Base-by-base conservation (phyloP, 2,329 filamentous ascomycete species). In the Thelonectria rubi region DNA sequence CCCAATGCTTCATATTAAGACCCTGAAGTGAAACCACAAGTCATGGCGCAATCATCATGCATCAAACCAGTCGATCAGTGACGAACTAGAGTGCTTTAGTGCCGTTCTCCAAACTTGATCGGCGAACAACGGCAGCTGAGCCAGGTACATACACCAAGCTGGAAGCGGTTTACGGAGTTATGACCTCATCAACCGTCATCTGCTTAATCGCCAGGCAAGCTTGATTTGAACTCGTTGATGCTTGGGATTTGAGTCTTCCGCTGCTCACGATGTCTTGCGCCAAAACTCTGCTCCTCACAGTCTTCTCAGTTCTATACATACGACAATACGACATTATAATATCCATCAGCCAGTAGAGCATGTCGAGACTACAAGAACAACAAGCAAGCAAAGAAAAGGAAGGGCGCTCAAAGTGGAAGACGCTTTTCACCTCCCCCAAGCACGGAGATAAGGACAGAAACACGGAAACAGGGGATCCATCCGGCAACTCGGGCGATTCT, bases 351-450 rank as follows among this genome's bases (percentile, higher is more conserved):
- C 34, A 15, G 12, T 7, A 3, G 12, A 37, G 15, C 34, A 37
- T 37, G 34, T 37, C 15, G 34, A 14, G 3, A 15, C 34, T 3
- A 14, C 12, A 37, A 37, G 34, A 37, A 15, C 15, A 3, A 37
- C 11, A 15, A 5, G 6, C 12, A 2, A 15, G 34, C 4, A 15
- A 37, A 43, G 55, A 58, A 14, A 57, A 48, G 40, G 69, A 71
- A 56, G 71, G 68, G 45, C 67, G 62, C 5, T 69, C 67, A 17
- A 71, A 65, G 30, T 71, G 69, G 69, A 71, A 71, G 50, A 40
- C 71, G 30, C 71, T 71, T n/a, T 40, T 63, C 5, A 37, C 34
- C 11, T 70, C 67, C 7, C 66, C 63, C 9, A 71, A 71, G 37
- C 66, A 70, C n/a, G 57, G 66, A 24, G 68, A 70, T n/a, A 61